Percentiles rank a stretch among this genome's conserved stretches.
Evolutionary conservation across 306 rosid species (phyloP).

Genomic region (Vigna nakashimae): DNA sequence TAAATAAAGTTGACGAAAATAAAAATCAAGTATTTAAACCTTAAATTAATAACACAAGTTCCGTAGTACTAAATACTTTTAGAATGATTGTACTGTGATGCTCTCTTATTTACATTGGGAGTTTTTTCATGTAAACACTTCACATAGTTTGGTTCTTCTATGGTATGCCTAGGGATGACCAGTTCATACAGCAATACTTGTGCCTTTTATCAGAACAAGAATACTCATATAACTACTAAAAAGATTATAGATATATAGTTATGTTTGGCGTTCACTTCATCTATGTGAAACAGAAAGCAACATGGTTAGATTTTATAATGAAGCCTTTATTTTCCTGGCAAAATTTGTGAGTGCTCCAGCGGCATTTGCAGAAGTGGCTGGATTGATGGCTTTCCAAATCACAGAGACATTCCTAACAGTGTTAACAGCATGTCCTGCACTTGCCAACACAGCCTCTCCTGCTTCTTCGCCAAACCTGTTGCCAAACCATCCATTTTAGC

Average conservation of each 20-base stretch:
- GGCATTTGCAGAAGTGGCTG: constrained; percentile 67
- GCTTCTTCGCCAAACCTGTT: constrained; percentile 89
- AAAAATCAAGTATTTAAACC: too few relatives aligned
- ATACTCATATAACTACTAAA: not conserved
- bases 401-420: constrained; percentile 88
- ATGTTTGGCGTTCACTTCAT: not conserved
- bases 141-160: not conserved
- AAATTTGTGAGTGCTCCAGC: constrained; percentile 64
- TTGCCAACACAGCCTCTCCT: constrained; percentile 84
- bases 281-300: constrained; percentile 18
- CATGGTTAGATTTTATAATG: constrained; percentile 29
- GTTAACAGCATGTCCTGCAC: constrained; percentile 74
- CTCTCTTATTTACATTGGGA: not conserved
- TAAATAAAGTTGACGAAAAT: too few relatives aligned
- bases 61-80: too few relatives aligned
- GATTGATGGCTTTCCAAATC: constrained; percentile 81
- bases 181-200: too few relatives aligned
- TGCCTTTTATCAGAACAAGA: too few relatives aligned
- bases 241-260: not conserved
- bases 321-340: constrained; percentile 37
- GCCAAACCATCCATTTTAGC: not conserved
- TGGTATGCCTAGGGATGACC: not conserved
- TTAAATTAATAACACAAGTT: too few relatives aligned
- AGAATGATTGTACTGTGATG: not conserved
- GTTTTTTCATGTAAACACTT: not conserved